A percentile compares a stretch with the other conserved stretches of the same genome.
phyloP scores from a whole-genome alignment of 176 grass and related monocot genomes.

The Carex cristatella region DNA sequence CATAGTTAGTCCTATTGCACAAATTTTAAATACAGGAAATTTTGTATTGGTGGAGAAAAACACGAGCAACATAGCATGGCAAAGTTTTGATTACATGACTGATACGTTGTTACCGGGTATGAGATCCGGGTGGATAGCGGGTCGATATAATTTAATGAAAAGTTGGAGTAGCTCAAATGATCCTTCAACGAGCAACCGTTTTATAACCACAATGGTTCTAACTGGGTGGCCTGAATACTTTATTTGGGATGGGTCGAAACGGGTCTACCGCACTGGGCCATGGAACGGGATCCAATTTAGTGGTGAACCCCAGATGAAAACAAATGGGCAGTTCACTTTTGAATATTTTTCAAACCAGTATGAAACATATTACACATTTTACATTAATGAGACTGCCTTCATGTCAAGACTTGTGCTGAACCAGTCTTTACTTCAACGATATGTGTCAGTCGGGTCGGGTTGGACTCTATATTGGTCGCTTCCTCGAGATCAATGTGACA shows the following conservation, averaged over 20 bases:
- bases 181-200: conserved; percentile 42
- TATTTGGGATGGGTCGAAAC: neutral
- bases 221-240: conserved; percentile 47
- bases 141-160: conserved; percentile 29
- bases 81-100: conserved; percentile 71
- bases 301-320: conserved; percentile 55
- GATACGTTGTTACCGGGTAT: conserved; percentile 64
- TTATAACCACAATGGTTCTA: conserved; percentile 30
- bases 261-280: conserved; percentile 46
- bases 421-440: conserved; percentile 39
- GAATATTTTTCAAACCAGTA: conserved; percentile 40
- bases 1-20: conserved; percentile 26
- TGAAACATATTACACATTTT: conserved; percentile 51
- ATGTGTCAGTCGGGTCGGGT: conserved; percentile 39
- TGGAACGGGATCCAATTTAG: conserved; percentile 73
- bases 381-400: conserved; percentile 3
- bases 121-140: conserved; percentile 54
- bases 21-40: conserved; percentile 62
- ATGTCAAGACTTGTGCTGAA: conserved; percentile 57
- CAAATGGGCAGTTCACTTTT: conserved; percentile 42
- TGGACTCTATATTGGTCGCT: conserved; percentile 63
- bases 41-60: conserved; percentile 25
- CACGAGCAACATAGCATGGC: conserved; percentile 29
- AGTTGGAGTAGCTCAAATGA: conserved; percentile 51
- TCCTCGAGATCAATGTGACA: conserved; percentile 71